Evolutionary conservation across 345 rosid genomes (phyloP).

Genomic region (Aquilaria sinensis): DNA sequence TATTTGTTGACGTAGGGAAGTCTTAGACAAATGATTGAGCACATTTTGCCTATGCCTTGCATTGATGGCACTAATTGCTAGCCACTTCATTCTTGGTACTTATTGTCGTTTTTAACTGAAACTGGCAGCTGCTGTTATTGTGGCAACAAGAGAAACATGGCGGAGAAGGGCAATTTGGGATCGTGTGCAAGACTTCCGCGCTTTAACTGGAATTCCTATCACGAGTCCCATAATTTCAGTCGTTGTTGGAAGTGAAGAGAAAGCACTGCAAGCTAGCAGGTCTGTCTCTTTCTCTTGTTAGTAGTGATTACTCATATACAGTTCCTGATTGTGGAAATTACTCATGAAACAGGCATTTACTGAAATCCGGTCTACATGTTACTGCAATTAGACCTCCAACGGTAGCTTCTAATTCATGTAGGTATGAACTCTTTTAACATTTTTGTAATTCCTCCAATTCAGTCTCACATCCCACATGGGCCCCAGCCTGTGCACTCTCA

Average conservation of each 20-base stretch:
- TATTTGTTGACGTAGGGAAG: neutral
- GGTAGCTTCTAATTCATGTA: conserved; percentile 94
- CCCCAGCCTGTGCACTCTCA: too few species aligned
- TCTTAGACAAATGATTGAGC: neutral
- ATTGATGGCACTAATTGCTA: neutral
- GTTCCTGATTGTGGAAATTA: conserved; percentile 12
- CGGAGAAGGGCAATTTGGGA: conserved; percentile 85
- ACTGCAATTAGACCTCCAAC: conserved; percentile 97
- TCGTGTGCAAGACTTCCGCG: conserved; percentile 60
- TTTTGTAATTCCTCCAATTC: neutral
- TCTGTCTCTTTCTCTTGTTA: conserved; percentile 19
- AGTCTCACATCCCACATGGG: neutral
- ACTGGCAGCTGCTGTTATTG: conserved; percentile 69
- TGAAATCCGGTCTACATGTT: conserved; percentile 84
- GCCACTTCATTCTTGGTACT: neutral
- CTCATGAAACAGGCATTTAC: conserved; percentile 44
- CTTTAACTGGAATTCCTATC: conserved; percentile 65
- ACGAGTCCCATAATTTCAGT: conserved; percentile 82
- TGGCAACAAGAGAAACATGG: conserved; percentile 81
- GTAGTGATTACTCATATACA: conserved; percentile 11
- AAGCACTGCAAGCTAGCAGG: conserved; percentile 84
- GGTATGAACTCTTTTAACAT: conserved; percentile 31
- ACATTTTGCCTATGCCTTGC: too few species aligned
- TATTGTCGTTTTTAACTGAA: conserved; percentile 6
- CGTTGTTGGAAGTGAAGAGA: conserved; percentile 80